Base-by-base conservation (phyloP, 176 grass and related monocot genomes). In the Bonia amplexicaulis region DNA sequence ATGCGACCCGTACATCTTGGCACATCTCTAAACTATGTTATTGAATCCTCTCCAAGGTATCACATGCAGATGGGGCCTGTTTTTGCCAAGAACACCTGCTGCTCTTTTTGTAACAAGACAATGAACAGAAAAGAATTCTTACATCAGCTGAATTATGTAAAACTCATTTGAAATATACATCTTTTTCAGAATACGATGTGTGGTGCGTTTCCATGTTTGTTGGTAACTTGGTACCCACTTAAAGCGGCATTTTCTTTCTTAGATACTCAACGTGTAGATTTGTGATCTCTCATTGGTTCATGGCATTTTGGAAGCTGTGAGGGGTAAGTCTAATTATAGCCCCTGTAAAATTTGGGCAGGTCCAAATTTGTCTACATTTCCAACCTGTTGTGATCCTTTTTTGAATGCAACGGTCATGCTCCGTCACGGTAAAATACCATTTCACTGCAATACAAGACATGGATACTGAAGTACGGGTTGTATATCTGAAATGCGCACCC, bases 11-110 rank as follows among this genome's bases (percentile, higher is more conserved):
- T 40, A 31, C 74, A 44, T 71, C 22, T 83, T 31, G 25, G 25
- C 40, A 60, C 42, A 35, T 77, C 10, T 61, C 64, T 88, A 61
- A 77, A 82, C 53, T 69, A 83, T 51, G 29, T 60, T 62, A 16
- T 70, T 77, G 51, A 82, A 70, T 70, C 66, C 29, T 51, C 46
- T 88, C 7, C 80, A 88, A 63, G 74, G 64, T 81, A 68, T 39
- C 39, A 67, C 26, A 49, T 57, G 69, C 37, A 12, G 12, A 33
- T 12, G 20, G 37, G 35, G 9, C 10, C 19, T 29, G 9, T 77
- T 65, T 27, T 55, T 66, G 29, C 64, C 22, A 68, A 57, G 48
- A 81, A 66, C 13, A 17, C 12, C 26, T 46, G 22, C 10, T 41
- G 55, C n/a, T 59, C 23, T 6, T 72, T 33, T 86, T 87, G 78